Percentiles rank a stretch among this genome's conserved stretches.
phyloP scores from a whole-genome alignment of 2,329 filamentous ascomycete species.

The Botrytis porri region DNA sequence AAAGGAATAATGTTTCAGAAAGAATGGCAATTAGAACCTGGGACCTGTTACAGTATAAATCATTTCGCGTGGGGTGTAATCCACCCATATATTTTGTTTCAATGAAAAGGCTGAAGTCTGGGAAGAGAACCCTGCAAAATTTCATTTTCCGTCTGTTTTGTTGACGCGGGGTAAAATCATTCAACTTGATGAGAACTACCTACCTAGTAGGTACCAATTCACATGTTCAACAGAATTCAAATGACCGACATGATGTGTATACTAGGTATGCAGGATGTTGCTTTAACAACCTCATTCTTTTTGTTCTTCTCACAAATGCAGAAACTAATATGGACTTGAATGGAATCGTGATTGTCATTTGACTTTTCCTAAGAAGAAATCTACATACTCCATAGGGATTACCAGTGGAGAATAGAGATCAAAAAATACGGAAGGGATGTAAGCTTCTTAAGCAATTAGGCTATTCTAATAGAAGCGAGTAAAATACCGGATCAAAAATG shows the following conservation, averaged over 20 bases:
- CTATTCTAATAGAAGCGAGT: slow-evolving; percentile 35
- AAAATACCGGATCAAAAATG: slow-evolving; percentile 26
- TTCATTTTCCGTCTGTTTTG: not conserved
- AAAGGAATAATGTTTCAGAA: not conserved
- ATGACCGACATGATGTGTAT: not conserved
- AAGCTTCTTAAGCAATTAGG: slow-evolving; percentile 33
- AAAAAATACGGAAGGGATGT: slow-evolving; percentile 21
- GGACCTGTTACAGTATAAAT: not conserved
- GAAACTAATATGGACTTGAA: not conserved
- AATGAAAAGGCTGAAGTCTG: slow-evolving; percentile 7
- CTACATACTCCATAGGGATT: slow-evolving; percentile 27
- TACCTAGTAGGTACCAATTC: not conserved
- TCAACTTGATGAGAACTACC: not conserved
- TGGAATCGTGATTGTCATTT: slow-evolving; percentile 24
- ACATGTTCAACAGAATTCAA: not conserved
- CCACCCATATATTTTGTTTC: not conserved
- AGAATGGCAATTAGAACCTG: not conserved
- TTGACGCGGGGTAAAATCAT: not conserved
- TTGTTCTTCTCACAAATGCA: not conserved
- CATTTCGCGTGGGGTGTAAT: not conserved
- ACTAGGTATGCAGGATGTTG: not conserved
- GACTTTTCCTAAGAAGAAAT: slow-evolving; percentile 24
- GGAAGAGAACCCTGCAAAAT: not conserved
- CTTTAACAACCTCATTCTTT: too few species aligned
- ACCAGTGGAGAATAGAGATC: slow-evolving; percentile 26